A percentile compares a stretch with the other conserved stretches of the same genome.
Evolutionary conservation across 768 basidiomycete genomes (phyloP).

Genomic region (Macrolepiota dolichaula): DNA sequence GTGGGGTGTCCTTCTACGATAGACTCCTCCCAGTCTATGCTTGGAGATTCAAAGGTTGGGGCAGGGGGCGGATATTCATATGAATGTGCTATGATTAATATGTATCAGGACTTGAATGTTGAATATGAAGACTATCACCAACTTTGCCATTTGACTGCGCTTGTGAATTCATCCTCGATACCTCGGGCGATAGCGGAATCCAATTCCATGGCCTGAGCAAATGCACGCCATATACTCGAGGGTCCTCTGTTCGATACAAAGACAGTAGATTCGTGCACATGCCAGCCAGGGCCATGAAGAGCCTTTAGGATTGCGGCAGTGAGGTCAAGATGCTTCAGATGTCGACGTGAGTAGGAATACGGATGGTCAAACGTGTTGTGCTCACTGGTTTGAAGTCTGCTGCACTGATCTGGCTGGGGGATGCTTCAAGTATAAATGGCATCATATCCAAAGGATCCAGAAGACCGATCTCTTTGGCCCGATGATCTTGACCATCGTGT

Average conservation of each 20-base stretch:
- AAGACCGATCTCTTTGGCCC: slow-evolving; percentile 40
- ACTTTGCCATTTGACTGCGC: slow-evolving; percentile 56
- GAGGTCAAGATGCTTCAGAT: slow-evolving; percentile 27
- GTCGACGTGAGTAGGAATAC: background rate
- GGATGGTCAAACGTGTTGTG: background rate
- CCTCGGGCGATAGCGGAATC: slow-evolving; percentile 30
- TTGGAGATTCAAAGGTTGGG: slow-evolving; percentile 42
- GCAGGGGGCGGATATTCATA: slow-evolving; percentile 45
- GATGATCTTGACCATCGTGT: slow-evolving; percentile 25
- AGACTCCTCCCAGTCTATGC: slow-evolving; percentile 59
- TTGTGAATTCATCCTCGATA: slow-evolving; percentile 44
- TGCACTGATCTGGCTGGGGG: background rate
- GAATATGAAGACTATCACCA: slow-evolving; percentile 9
- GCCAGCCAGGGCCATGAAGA: slow-evolving; percentile 24
- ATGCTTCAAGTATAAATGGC: slow-evolving; percentile 26
- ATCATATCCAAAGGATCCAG: slow-evolving; percentile 56
- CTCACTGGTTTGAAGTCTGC: background rate
- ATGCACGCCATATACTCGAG: slow-evolving; percentile 41
- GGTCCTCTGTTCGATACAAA: slow-evolving; percentile 28
- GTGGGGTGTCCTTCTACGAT: slow-evolving; percentile 61
- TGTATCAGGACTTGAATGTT: background rate
- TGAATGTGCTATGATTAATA: slow-evolving; percentile 32
- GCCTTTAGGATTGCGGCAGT: slow-evolving; percentile 21
- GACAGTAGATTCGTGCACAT: slow-evolving; percentile 21
- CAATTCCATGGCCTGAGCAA: slow-evolving; percentile 32